These are phyloP conservation scores for Pythium phragmitis DNA, from an alignment of 352 stramenopile genomes.

Conservation along the genomic window DNA sequence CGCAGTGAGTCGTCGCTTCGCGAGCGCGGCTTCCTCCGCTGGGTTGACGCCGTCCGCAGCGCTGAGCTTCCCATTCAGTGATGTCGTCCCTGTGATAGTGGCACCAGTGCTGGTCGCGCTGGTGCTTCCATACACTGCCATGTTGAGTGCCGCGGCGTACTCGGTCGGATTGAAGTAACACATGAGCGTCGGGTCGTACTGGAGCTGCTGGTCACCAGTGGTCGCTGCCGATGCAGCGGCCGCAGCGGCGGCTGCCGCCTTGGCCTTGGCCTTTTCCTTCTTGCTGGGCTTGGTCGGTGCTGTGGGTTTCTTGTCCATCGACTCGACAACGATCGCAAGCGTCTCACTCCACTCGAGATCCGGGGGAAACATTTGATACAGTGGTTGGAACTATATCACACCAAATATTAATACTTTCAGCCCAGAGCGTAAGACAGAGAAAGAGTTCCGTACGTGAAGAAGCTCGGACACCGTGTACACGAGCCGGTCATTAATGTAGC, in stretches of 20 bases:
- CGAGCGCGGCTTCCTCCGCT: slow-evolving; percentile 61
- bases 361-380: slow-evolving; percentile 66
- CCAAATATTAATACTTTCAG: neutral
- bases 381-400: slow-evolving; percentile 54
- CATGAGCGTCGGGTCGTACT: slow-evolving; percentile 72
- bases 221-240: slow-evolving; percentile 16
- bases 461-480: slow-evolving; percentile 69
- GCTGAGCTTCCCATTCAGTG: slow-evolving; percentile 21
- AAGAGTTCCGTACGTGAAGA: slow-evolving; percentile 21
- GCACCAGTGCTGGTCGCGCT: slow-evolving; percentile 7
- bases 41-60: slow-evolving; percentile 38
- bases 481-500: slow-evolving; percentile 44
- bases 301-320: slow-evolving; percentile 51
- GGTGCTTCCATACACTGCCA: slow-evolving; percentile 31
- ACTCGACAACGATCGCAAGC: slow-evolving; percentile 41
- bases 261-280: slow-evolving; percentile 44
- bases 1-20: slow-evolving; percentile 50
- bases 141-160: slow-evolving; percentile 66
- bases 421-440: neutral
- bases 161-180: slow-evolving; percentile 81
- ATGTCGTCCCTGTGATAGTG: neutral
- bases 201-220: slow-evolving; percentile 29
- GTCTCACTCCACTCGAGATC: slow-evolving; percentile 66
- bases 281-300: slow-evolving; percentile 27
- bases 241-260: slow-evolving; percentile 27